A percentile compares a stretch with the other conserved stretches of the same genome.
Evolutionary conservation across 371 early-diverging fungal species (phyloP).

Genomic region (Enterocytospora artemiae): DNA sequence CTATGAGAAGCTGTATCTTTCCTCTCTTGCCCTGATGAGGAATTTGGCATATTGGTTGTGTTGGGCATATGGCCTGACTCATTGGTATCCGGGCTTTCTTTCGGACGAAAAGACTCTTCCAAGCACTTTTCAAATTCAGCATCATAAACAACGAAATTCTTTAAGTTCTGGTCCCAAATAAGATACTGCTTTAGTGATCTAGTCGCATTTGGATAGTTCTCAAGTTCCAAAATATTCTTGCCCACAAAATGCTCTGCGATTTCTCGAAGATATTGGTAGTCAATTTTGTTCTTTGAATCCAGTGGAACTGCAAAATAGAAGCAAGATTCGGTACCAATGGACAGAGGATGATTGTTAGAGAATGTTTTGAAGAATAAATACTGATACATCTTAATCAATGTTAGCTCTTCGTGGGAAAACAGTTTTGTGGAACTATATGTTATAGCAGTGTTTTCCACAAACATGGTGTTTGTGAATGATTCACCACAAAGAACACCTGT

Average conservation of each 20-base stretch:
- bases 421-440: constrained; percentile 2
- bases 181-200: neutral
- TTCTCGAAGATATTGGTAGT: constrained; percentile 9
- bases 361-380: constrained; percentile 17
- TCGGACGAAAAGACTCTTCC: no score
- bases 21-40: no score
- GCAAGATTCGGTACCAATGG: neutral
- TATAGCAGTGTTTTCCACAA: neutral
- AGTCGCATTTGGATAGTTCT: no score
- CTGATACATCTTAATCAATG: constrained; percentile 15
- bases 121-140: neutral
- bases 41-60: no score
- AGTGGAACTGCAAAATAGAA: constrained; percentile 36
- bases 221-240: no score
- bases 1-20: no score
- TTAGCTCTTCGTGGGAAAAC: constrained; percentile 1
- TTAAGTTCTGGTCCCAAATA: neutral
- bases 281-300: constrained; percentile 25
- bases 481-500: constrained; percentile 8
- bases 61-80: no score
- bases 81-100: no score
- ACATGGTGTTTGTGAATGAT: neutral
- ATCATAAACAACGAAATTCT: neutral
- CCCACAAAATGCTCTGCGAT: constrained; percentile 19
- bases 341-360: neutral